Conservation (phyloP, 768 basidiomycete genomes). For the Xerocomus potaroensis region DNA sequence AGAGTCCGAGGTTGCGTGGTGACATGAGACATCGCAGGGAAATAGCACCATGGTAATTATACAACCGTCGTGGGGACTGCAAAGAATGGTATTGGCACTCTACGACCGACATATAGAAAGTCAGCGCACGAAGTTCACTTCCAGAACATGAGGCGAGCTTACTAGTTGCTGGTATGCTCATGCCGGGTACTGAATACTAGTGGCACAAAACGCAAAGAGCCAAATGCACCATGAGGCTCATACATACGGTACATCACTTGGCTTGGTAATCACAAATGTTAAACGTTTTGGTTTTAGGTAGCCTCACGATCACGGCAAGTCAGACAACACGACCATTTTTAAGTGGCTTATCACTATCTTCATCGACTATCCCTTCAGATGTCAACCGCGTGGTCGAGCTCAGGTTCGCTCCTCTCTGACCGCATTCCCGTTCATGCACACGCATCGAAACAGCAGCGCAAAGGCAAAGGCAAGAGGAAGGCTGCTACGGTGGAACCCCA, state of each 20-base stretch:
- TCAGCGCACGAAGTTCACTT: background rate
- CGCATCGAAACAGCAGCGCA: slow-evolving; percentile 17
- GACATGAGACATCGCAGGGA: too few species aligned
- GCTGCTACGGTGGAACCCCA: slow-evolving; percentile 29
- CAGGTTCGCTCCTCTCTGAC: slow-evolving; percentile 54
- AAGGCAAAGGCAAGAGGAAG: slow-evolving; percentile 39
- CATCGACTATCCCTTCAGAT: background rate
- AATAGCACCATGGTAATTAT: background rate
- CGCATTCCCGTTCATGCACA: slow-evolving; percentile 37
- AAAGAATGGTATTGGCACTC: background rate
- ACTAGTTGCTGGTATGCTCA: too few species aligned
- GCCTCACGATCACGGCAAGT: too few species aligned
- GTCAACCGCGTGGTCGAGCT: slow-evolving; percentile 20
- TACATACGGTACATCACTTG: too few species aligned
- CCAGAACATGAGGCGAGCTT: background rate
- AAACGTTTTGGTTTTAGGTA: too few species aligned
- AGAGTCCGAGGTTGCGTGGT: background rate
- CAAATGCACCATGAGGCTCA: too few species aligned
- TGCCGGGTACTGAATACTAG: background rate
- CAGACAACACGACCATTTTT: too few species aligned
- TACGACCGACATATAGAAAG: too few species aligned
- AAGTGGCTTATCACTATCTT: too few species aligned
- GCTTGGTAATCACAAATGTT: too few species aligned
- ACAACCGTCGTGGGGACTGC: background rate
- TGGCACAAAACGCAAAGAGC: too few species aligned